Base-by-base conservation (phyloP, 345 rosid genomes). In the Pugionium dolabratum region DNA sequence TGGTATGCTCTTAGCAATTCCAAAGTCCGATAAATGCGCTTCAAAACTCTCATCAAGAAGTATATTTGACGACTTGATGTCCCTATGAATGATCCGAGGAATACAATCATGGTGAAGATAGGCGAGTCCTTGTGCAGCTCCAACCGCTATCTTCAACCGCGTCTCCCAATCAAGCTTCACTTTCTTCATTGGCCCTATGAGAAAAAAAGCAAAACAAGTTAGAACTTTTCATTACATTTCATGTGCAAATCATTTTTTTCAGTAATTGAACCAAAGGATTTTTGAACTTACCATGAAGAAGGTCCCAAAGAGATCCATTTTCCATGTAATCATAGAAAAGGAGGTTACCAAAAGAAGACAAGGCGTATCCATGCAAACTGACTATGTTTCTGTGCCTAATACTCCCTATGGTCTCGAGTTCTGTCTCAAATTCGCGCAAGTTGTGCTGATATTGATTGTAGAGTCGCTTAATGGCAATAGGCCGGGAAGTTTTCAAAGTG, bases 31-130 rank as follows among this genome's bases (percentile, higher is more conserved):
- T 7, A 95, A 78, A 65, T 71, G 99, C 27, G 97, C 79, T 64
- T 87, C 97, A 10, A 91, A 95, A 42, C 89, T 86, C 73, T 79
- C 94, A 63, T 95, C 96, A 32, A 95, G 65, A 3, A 95, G 84
- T 62, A 95, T 95, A 75, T 95, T 95, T 4, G 99, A 95, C 8
- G 99, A 91, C 75, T 95, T 95, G 36, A 95, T 79, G 62, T 95
- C 99, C 66, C 99, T 72, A 64, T 95, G 99, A 51, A 95, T 80
- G 39, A 95, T 89, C 40, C 97, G 68, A 0, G 97, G 99, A 55
- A 75, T 84, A 78, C 99, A 95, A 51, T 91, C 97, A 65, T 91
- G 99, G 67, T 95, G 99, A 74, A 95, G 99, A 77, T 95, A 91
- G 0, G 94, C 94, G 52, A 95, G 93, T 59, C 99, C 99, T 69